These are phyloP conservation scores for Neonectria punicea DNA, from an alignment of 2,329 filamentous ascomycete species.

Conservation along the genomic window DNA sequence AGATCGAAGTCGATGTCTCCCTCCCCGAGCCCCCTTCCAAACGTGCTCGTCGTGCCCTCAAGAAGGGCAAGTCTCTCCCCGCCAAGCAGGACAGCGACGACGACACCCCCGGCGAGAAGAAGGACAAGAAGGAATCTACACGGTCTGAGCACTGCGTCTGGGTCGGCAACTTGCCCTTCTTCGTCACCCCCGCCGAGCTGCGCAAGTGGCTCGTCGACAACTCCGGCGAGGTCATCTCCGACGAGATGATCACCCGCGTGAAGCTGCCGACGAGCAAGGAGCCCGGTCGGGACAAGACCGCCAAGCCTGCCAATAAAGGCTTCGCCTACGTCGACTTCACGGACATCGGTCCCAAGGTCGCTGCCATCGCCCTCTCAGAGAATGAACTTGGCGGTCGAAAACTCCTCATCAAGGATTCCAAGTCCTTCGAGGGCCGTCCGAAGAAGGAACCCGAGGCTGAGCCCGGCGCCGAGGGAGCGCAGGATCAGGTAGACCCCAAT, in stretches of 20 bases:
- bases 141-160: conserved; percentile 89
- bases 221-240: conserved; percentile 72
- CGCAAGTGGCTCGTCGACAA: conserved; percentile 82
- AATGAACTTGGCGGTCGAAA: conserved; percentile 79
- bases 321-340: conserved; percentile 97
- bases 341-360: conserved; percentile 73
- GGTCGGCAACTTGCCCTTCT: conserved; percentile 96
- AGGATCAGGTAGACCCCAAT: conserved; percentile 58
- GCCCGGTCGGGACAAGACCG: conserved; percentile 46
- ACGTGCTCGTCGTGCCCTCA: conserved; percentile 87
- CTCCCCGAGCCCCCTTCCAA: conserved; percentile 97
- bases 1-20: conserved; percentile 88
- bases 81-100: conserved; percentile 52
- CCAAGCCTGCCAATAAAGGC: conserved; percentile 76
- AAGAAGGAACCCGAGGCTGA: conserved; percentile 64
- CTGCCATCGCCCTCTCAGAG: conserved; percentile 89
- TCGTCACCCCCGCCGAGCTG: conserved; percentile 77
- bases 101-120: conserved; percentile 50
- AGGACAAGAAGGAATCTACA: conserved; percentile 58
- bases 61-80: conserved; percentile 77
- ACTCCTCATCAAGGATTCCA: conserved; percentile 92
- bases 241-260: conserved; percentile 82
- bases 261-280: conserved; percentile 78
- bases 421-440: conserved; percentile 89
- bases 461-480: conserved; percentile 42